These are phyloP conservation scores for Elsinoe perseae DNA, from an alignment of 2,329 filamentous ascomycete genomes.

Conservation along the genomic window DNA sequence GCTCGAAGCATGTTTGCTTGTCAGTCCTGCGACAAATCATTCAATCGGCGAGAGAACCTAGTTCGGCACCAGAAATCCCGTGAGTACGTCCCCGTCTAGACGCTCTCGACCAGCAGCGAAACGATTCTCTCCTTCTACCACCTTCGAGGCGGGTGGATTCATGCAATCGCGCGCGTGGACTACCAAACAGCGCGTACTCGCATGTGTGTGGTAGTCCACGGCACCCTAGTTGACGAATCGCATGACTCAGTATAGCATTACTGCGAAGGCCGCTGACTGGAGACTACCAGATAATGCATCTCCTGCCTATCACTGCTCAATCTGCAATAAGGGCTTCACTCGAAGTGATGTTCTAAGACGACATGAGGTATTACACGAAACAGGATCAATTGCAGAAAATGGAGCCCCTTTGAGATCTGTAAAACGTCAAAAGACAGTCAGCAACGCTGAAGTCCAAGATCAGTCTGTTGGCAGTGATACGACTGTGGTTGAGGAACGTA, in stretches of 20 bases:
- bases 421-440: not conserved
- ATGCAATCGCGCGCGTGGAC: too few species aligned
- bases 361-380: not conserved
- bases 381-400: not conserved
- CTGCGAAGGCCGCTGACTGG: too few species aligned
- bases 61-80: not conserved
- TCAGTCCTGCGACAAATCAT: not conserved
- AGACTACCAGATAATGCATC: not conserved
- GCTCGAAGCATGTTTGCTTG: not conserved
- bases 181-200: too few species aligned
- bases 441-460: not conserved
- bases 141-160: too few species aligned
- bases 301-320: not conserved
- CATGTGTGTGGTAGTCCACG: too few species aligned
- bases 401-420: not conserved
- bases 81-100: not conserved
- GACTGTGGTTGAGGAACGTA: too few species aligned
- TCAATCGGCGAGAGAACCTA: slow-evolving; percentile 2
- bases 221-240: too few species aligned
- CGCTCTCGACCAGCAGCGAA: too few species aligned
- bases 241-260: too few species aligned
- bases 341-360: not conserved
- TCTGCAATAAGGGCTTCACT: not conserved
- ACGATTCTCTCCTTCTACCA: too few species aligned
- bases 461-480: not conserved